Percentiles rank a stretch among this genome's conserved stretches.
These are phyloP conservation scores for Alternaria tenuissima DNA, from an alignment of 2,329 filamentous ascomycete genomes.

Conservation along the genomic window DNA sequence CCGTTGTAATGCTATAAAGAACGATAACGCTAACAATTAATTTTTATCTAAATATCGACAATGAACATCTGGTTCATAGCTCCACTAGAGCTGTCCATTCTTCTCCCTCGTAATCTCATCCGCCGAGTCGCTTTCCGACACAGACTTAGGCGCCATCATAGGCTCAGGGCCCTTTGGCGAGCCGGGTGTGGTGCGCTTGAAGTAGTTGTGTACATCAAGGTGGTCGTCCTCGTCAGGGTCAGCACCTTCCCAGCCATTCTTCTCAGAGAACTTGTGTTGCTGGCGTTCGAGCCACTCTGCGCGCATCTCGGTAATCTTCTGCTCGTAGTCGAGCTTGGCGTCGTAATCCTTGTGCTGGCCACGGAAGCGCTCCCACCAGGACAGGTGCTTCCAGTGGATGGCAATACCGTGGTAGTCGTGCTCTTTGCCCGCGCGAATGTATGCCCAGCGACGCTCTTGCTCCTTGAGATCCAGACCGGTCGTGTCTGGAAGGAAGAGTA, in stretches of 20 bases:
- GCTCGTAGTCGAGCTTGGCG: conserved; percentile 74
- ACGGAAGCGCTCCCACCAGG: conserved; percentile 82
- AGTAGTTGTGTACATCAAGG: conserved; percentile 47
- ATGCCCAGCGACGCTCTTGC: conserved; percentile 92
- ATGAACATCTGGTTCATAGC: background rate
- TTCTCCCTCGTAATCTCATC: conserved; percentile 21
- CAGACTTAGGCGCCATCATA: conserved; percentile 28
- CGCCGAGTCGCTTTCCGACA: conserved; percentile 20
- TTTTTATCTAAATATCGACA: background rate
- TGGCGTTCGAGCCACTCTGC: conserved; percentile 64
- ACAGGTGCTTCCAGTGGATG: conserved; percentile 87
- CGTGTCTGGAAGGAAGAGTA: conserved; percentile 91
- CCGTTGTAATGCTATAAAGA: conserved; percentile 5
- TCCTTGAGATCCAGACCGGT: conserved; percentile 97
- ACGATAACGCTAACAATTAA: conserved; percentile 4
- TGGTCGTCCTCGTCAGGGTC: conserved; percentile 43
- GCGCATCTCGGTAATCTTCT: conserved; percentile 85
- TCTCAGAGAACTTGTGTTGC: conserved; percentile 55
- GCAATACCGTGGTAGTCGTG: conserved; percentile 92
- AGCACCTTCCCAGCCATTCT: conserved; percentile 35
- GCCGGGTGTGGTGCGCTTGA: conserved; percentile 37
- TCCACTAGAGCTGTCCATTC: conserved; percentile 6
- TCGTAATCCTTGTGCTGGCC: conserved; percentile 85
- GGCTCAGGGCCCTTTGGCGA: conserved; percentile 21
- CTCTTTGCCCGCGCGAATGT: conserved; percentile 79